Percentiles rank a stretch among this genome's conserved stretches.
Evolutionary conservation across 805 yeast genomes (phyloP).

Genomic region (Cyberlindnera euphorbiae): DNA sequence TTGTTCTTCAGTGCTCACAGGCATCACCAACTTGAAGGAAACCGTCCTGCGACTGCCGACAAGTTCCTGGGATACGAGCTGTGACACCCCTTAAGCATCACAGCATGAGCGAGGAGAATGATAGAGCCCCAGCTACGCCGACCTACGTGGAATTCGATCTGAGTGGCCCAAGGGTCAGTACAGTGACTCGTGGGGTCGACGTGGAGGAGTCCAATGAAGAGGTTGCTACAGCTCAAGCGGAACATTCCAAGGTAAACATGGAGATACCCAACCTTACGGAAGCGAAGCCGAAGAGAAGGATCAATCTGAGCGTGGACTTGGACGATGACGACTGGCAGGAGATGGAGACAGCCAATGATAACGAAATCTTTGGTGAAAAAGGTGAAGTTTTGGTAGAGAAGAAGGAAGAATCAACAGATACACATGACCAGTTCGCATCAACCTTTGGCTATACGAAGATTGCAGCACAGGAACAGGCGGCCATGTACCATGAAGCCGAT

Average conservation of each 20-base stretch:
- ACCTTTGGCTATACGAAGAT: conserved; percentile 77
- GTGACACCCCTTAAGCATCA: too few species aligned
- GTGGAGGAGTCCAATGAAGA: too few species aligned
- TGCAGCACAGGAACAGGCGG: conserved; percentile 81
- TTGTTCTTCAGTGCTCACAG: too few species aligned
- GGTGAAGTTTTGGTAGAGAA: conserved; percentile 51
- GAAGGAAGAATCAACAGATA: conserved; percentile 11
- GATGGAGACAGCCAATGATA: conserved; percentile 76
- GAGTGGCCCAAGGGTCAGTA: conserved; percentile 13
- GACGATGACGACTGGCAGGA: conserved; percentile 69
- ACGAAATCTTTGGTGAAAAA: conserved; percentile 74
- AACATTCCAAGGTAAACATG: too few species aligned
- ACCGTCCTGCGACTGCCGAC: too few species aligned
- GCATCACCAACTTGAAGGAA: too few species aligned
- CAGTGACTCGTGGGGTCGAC: conserved; percentile 1
- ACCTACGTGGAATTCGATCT: conserved; percentile 34
- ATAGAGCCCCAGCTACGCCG: neutral
- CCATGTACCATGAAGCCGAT: conserved; percentile 53
- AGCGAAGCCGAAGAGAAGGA: neutral
- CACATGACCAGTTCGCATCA: conserved; percentile 6
- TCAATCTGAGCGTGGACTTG: conserved; percentile 9
- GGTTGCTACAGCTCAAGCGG: too few species aligned
- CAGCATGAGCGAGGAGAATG: too few species aligned
- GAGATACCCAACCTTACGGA: too few species aligned
- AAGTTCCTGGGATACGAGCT: too few species aligned